Percentiles rank a stretch among this genome's conserved stretches.
Conservation (phyloP, 2,329 filamentous ascomycete species). For the Incumbomyces lentus region DNA sequence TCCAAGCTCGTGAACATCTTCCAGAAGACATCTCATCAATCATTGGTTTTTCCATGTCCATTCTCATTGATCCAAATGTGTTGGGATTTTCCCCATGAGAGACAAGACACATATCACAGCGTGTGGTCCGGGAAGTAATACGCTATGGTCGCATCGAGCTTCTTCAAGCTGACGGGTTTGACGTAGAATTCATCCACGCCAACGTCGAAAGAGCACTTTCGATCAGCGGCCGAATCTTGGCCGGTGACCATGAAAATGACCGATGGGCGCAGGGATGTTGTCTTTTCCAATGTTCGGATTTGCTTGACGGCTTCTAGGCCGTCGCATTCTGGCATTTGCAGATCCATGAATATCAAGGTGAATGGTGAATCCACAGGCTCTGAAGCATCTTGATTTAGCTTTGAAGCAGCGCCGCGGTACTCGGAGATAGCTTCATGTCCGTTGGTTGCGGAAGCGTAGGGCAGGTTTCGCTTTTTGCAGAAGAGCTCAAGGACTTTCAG, state of each 20-base stretch:
- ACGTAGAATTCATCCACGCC: slow-evolving; percentile 10
- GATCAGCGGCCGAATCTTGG: slow-evolving; percentile 8
- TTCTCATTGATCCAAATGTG: too few species aligned
- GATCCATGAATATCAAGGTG: slow-evolving; percentile 9
- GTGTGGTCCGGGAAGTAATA: background rate
- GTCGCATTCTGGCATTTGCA: slow-evolving; percentile 10
- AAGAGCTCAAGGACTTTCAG: slow-evolving; percentile 19
- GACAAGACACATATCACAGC: too few species aligned
- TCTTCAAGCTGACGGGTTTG: slow-evolving; percentile 8
- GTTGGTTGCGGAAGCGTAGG: slow-evolving; percentile 7
- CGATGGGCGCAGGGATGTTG: background rate
- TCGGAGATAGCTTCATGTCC: slow-evolving; percentile 7
- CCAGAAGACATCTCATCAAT: too few species aligned
- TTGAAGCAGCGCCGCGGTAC: background rate
- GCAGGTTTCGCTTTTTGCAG: slow-evolving; percentile 17
- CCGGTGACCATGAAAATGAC: slow-evolving; percentile 11
- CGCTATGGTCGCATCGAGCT: background rate
- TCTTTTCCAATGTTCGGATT: slow-evolving; percentile 6
- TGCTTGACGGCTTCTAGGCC: slow-evolving; percentile 4
- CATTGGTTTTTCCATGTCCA: too few species aligned
- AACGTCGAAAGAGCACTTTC: slow-evolving; percentile 2
- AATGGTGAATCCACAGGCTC: background rate
- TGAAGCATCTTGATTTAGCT: background rate
- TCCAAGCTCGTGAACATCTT: too few species aligned
- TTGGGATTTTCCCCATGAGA: too few species aligned